phyloP scores from a whole-genome alignment of 2,329 filamentous ascomycete species.

The Metarhizium brunneum region DNA sequence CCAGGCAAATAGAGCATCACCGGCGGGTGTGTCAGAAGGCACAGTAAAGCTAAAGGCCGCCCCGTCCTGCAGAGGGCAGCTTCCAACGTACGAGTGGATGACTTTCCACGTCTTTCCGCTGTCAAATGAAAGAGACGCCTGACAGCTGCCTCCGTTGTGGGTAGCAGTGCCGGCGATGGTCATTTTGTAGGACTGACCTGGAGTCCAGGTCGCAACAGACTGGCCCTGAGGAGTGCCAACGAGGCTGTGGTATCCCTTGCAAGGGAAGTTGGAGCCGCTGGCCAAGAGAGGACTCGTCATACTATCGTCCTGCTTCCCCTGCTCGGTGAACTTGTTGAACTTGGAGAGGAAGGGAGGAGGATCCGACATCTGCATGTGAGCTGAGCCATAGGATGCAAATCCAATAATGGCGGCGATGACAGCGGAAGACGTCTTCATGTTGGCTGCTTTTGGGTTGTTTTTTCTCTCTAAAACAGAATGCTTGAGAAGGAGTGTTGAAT shows the following conservation, averaged over 20 bases:
- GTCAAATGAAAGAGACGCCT: slow-evolving; percentile 67
- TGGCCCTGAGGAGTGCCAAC: slow-evolving; percentile 39
- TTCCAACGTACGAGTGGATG: slow-evolving; percentile 47
- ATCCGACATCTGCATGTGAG: slow-evolving; percentile 47
- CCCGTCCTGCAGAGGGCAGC: slow-evolving; percentile 35
- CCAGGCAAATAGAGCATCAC: slow-evolving; percentile 63
- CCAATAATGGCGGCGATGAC: slow-evolving; percentile 32
- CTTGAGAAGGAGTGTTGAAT: not conserved
- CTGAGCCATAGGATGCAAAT: slow-evolving; percentile 33
- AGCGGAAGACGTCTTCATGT: slow-evolving; percentile 31
- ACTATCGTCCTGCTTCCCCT: slow-evolving; percentile 49
- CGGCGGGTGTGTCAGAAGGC: slow-evolving; percentile 49
- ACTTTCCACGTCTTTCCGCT: slow-evolving; percentile 61
- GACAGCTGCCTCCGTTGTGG: slow-evolving; percentile 67
- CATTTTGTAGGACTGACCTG: slow-evolving; percentile 55
- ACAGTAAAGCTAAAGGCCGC: slow-evolving; percentile 56
- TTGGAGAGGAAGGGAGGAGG: slow-evolving; percentile 45
- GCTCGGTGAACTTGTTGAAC: slow-evolving; percentile 37
- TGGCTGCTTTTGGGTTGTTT: not conserved
- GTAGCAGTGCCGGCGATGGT: slow-evolving; percentile 51
- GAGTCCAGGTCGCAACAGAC: slow-evolving; percentile 50
- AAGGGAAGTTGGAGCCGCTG: slow-evolving; percentile 60
- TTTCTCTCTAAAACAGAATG: not conserved
- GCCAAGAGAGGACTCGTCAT: slow-evolving; percentile 58
- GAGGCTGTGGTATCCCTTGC: slow-evolving; percentile 54